A percentile compares a stretch with the other conserved stretches of the same genome.
Conservation (phyloP, 1,284 basidiomycete genomes). For the Blastosporella zonata region DNA sequence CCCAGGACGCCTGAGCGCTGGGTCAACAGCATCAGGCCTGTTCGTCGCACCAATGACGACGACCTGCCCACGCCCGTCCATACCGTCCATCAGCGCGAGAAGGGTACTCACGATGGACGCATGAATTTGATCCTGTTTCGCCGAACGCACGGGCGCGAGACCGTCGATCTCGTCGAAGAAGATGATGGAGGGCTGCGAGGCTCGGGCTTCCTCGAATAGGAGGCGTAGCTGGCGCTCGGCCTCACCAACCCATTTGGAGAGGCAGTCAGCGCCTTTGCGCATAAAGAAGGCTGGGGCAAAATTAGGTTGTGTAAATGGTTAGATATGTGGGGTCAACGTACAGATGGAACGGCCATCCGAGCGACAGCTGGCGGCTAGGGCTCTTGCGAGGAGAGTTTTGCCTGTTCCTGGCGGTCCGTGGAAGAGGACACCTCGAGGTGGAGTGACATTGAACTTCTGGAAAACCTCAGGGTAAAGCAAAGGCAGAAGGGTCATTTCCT, state of each 20-base stretch:
- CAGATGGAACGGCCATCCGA: constrained; percentile 89
- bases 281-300: constrained; percentile 87
- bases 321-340: constrained; percentile 36
- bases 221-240: constrained; percentile 95
- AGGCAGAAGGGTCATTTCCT: constrained; percentile 98
- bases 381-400: constrained; percentile 91
- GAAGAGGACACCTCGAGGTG: constrained; percentile 95
- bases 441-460: constrained; percentile 92
- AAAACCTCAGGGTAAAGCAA: constrained; percentile 97
- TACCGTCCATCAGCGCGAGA: constrained; percentile 98
- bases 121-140: constrained; percentile 99
- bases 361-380: constrained; percentile 91
- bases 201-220: constrained; percentile 94
- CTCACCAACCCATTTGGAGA: constrained; percentile 99
- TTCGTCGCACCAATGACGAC: constrained; percentile 99
- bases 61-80: constrained; percentile 97
- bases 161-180: constrained; percentile 99
- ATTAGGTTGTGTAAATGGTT: constrained; percentile 4
- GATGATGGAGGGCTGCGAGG: constrained; percentile 92
- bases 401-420: constrained; percentile 96
- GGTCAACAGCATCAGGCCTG: constrained; percentile 94
- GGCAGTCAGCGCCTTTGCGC: constrained; percentile 98
- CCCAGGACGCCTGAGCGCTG: constrained; percentile 91
- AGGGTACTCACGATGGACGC: constrained; percentile 97
- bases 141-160: constrained; percentile 94